Percentiles rank a stretch among this genome's conserved stretches.
Conservation (phyloP, 208 protist species). For the Leishmania guyanensis region DNA sequence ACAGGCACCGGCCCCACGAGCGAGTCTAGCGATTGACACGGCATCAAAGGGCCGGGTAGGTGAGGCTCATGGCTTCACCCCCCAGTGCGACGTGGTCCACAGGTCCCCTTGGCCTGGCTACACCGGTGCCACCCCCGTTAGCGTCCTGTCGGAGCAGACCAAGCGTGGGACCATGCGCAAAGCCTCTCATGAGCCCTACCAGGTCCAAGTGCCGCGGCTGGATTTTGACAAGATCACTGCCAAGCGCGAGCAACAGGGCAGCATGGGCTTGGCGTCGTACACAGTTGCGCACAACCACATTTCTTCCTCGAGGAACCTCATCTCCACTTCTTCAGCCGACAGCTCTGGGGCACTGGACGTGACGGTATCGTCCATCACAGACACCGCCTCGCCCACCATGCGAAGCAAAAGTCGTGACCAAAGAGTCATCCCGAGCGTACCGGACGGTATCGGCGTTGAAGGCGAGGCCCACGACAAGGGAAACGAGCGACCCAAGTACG, state of each 20-base stretch:
- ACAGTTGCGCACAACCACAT: neutral
- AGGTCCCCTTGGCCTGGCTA: neutral
- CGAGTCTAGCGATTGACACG: neutral
- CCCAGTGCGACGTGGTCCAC: slow-evolving; percentile 9
- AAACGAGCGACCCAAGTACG: neutral
- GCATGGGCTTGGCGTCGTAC: slow-evolving; percentile 6
- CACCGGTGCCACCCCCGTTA: slow-evolving; percentile 26
- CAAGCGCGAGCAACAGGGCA: slow-evolving; percentile 16
- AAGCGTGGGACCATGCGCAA: slow-evolving; percentile 20
- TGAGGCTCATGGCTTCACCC: slow-evolving; percentile 7
- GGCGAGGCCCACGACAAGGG: neutral
- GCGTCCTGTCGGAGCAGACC: slow-evolving; percentile 31
- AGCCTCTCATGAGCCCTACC: slow-evolving; percentile 8
- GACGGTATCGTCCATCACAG: slow-evolving; percentile 39
- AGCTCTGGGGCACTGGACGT: slow-evolving; percentile 22
- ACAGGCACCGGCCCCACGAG: neutral
- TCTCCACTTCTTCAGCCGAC: neutral
- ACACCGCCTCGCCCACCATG: slow-evolving; percentile 2
- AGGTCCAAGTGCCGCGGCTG: slow-evolving; percentile 28
- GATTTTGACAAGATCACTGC: slow-evolving; percentile 25
- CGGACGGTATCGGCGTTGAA: neutral
- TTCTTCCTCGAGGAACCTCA: neutral
- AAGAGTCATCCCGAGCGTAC: neutral
- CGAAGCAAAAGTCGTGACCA: slow-evolving; percentile 1
- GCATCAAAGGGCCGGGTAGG: slow-evolving; percentile 9